These are phyloP conservation scores for Lactarius sp. DNA, from an alignment of 768 basidiomycete species.

Conservation along the genomic window DNA sequence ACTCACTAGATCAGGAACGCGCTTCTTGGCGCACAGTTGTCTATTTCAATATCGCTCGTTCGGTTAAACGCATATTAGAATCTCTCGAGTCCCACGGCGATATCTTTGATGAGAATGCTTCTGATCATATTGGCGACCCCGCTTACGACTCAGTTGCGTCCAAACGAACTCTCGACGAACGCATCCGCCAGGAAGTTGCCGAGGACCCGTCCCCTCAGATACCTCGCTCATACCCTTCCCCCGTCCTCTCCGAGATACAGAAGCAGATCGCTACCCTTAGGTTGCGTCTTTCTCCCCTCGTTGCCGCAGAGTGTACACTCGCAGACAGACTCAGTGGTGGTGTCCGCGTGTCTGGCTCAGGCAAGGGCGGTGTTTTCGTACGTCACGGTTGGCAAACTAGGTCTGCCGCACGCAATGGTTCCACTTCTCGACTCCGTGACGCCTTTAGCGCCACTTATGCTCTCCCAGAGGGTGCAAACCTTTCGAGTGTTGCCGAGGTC, in stretches of 20 bases:
- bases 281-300: constrained; percentile 52
- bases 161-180: constrained; percentile 10
- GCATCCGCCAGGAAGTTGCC: background rate
- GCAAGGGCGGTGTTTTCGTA: constrained; percentile 69
- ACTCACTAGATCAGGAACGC: constrained; percentile 63
- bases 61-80: constrained; percentile 37
- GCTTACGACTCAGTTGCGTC: constrained; percentile 8
- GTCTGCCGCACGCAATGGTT: constrained; percentile 40
- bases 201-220: background rate
- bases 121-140: background rate
- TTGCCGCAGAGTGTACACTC: constrained; percentile 56
- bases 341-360: constrained; percentile 66
- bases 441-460: background rate
- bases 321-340: constrained; percentile 73
- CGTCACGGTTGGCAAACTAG: constrained; percentile 79
- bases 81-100: constrained; percentile 31
- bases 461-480: constrained; percentile 5
- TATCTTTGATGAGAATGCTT: constrained; percentile 14
- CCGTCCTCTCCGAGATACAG: constrained; percentile 16
- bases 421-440: constrained; percentile 24
- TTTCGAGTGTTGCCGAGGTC: constrained; percentile 12
- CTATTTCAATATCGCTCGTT: constrained; percentile 64
- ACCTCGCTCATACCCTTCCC: constrained; percentile 1
- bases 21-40: constrained; percentile 75
- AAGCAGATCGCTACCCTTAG: constrained; percentile 39